Conservation (phyloP, 176 grass and related monocot species). For the Triticum aestivum region IWGSC_CS_RefSeq_v2.1 NC_057801.1:109499512-109500011, state of each 20-base stretch:
- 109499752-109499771: constrained; percentile 41
- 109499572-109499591: not conserved
- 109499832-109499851: too few relatives aligned
- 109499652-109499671: not conserved
- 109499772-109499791: constrained; percentile 39
- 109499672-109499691: not conserved
- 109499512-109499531: not conserved
- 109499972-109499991: too few relatives aligned
- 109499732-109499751: not conserved
- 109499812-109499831: too few relatives aligned
- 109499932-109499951: not conserved
- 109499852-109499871: not conserved
- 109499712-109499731: not conserved
- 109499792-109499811: not conserved
- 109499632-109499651: not conserved
- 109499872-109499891: not conserved
- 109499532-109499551: not conserved
- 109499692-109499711: not conserved
- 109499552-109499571: not conserved
- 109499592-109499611: not conserved
- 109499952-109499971: not conserved
- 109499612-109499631: not conserved
- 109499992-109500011: not conserved
- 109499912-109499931: constrained; percentile 9
- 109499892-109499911: not conserved